Base-by-base conservation (phyloP, 495 filamentous ascomycete genomes). In the Tuber microsphaerosporum region DNA sequence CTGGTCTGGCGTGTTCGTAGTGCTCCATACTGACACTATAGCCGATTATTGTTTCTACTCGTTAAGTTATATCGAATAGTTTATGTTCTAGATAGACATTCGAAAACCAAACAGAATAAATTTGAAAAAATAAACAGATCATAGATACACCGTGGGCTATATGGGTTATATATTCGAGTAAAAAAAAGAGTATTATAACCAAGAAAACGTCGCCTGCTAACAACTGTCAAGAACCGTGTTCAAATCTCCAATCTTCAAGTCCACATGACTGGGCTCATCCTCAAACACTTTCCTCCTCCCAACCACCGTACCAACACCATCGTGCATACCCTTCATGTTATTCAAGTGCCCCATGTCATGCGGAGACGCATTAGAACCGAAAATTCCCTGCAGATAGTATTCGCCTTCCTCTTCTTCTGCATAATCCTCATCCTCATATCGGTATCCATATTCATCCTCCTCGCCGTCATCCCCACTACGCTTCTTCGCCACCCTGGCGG, bases 361-460 rank as follows among this genome's bases (percentile, higher is more conserved):
- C n/a, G n/a, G 3, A 16, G 26, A 14, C 4, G 17, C 14, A 16
- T 16, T 31, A 17, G 56, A 34, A 65, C 16, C 56, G 4, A 2
- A 65, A 65, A 3, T 34, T 31, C 14, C 56, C 12, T 34, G 56
- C 14, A 34, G 34, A 34, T 31, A 65, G 14, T 37, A 46, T 69
- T 37, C 20, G 22, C 22, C n/a, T n/a, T 14, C 41, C 9, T 71
- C 70, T 7, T 37, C 46, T 42, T 46, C 31, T n/a, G 2, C 56
- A 73, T 65, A 65, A 65, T 79, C 37, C 22, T 73, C 73, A 44
- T 46, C 77, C 75, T 79, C 10, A 79, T 79, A 20, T 72, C 70
- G 37, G 72, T 75, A 56, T 78, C 74, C 76, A 71, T 79, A 19
- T 48, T 72, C 61, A 37, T 31, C 42, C 73, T 79, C 73, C 39